Evolutionary conservation across 768 basidiomycete species (phyloP), one percentile per base, ranked within the genome.

Genomic region (Mycena metata): DNA sequence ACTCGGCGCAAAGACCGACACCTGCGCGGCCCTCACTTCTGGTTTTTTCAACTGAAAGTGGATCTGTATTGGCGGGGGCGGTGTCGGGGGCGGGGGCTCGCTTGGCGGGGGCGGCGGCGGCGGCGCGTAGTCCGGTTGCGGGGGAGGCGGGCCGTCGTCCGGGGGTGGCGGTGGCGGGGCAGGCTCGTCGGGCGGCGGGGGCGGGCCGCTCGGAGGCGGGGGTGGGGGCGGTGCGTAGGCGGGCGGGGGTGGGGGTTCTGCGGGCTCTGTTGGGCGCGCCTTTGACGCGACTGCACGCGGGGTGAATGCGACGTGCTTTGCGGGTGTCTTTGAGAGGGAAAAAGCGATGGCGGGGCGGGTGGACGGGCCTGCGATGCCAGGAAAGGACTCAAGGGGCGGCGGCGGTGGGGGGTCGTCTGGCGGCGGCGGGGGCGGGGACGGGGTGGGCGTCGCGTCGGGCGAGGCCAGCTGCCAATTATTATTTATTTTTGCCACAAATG

Each of bases 71-170:
- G 65, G 65, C 23, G 70, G 65, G 3, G 68, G 68, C 17, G 73
- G 72, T 50, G 72, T 79, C 71, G 66, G 76, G 6, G 79, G 80
- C 16, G 79, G 80, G 0, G 78, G 79, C 0, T 81, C 80, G 15
- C 43, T 16, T 0, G 83, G 83, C 0, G 81, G 78, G 26, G 83
- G 78, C 46, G 83, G 78, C 7, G 83, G 79, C 12, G 79, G 77
- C 1, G 82, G 79, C 5, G 83, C 77, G 42, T 50, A 49, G 15
- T 69, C 72, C 52, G 78, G 69, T 9, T 30, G 30, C 3, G 77
- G 76, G 11, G 73, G 74, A 46, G 77, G 80, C 19, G 73, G 54
- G 15, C 68, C 70, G 30, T 72, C 64, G 17, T 74, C 64, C 45
- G 74, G 72, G 26, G 71, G 69, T 12, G 76, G 72, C 13, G 74